Evolutionary conservation across 495 filamentous ascomycete species (phyloP).

Genomic region (Cudoniella acicularis): DNA sequence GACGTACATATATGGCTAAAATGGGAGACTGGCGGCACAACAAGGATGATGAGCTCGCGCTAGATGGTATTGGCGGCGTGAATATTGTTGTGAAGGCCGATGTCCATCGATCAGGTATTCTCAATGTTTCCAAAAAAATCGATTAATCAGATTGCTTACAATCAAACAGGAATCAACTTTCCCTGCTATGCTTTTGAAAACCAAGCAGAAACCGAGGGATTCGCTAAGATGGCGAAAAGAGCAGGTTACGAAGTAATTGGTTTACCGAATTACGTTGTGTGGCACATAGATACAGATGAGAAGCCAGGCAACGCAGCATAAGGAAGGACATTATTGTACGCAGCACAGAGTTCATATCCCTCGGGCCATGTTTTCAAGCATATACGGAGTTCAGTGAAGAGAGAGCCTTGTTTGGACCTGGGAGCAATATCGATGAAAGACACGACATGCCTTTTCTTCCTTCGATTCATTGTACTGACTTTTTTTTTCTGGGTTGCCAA

Average conservation of each 20-base stretch:
- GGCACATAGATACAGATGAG: constrained; percentile 99
- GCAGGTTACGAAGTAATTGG: constrained; percentile 91
- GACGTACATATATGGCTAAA: constrained; percentile 76
- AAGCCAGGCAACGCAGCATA: constrained; percentile 71
- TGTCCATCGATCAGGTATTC: constrained; percentile 86
- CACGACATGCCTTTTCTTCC: constrained; percentile 2
- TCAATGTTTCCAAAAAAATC: too few relatives aligned
- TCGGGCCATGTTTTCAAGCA: constrained; percentile 25
- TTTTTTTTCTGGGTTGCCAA: constrained; percentile 1
- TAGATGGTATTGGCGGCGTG: constrained; percentile 95
- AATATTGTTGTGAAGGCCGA: constrained; percentile 97
- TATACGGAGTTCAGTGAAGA: constrained; percentile 27
- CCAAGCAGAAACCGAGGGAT: constrained; percentile 97
- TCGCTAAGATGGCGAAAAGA: constrained; percentile 97
- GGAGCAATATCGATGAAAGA: constrained; percentile 22
- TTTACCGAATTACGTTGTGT: constrained; percentile 95
- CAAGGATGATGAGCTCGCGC: constrained; percentile 83
- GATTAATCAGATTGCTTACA: not conserved
- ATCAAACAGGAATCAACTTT: constrained; percentile 83
- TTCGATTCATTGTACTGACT: constrained; percentile 12
- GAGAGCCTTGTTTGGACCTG: constrained; percentile 10
- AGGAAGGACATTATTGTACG: constrained; percentile 9
- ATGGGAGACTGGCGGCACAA: constrained; percentile 91
- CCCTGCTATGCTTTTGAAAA: constrained; percentile 97
- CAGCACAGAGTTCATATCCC: constrained; percentile 8